phyloP scores from a whole-genome alignment of 2,329 filamentous ascomycete species.

The Simplicillium sp. region DNA sequence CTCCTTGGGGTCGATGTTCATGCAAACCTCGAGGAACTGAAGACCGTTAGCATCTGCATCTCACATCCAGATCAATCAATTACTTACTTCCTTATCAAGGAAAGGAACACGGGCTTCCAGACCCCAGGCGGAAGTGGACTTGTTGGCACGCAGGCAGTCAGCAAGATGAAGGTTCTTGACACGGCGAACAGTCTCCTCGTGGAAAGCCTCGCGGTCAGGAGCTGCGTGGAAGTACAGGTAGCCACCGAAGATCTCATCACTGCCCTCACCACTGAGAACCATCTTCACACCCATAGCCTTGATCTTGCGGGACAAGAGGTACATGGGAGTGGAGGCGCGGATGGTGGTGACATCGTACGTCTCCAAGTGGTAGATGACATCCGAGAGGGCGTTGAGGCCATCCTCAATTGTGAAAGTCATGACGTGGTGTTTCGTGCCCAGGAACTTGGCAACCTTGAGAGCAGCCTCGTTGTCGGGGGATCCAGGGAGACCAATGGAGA shows the following conservation, averaged over 20 bases:
- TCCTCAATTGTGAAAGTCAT: constrained; percentile 98
- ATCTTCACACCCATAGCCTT: constrained; percentile 99
- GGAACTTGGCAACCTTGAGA: constrained; percentile 86
- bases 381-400: constrained; percentile 88
- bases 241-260: constrained; percentile 95
- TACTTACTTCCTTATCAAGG: constrained; percentile 73
- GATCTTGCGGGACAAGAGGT: constrained; percentile 94
- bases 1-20: constrained; percentile 89
- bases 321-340: constrained; percentile 97
- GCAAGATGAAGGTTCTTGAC: constrained; percentile 94
- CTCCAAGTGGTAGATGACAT: constrained; percentile 97
- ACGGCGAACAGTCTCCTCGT: constrained; percentile 85
- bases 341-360: constrained; percentile 98
- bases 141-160: constrained; percentile 98
- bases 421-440: constrained; percentile 95
- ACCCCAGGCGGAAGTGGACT: constrained; percentile 96
- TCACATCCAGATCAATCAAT: constrained; percentile 10
- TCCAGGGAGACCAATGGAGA: constrained; percentile 91
- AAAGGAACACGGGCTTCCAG: constrained; percentile 96
- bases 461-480: constrained; percentile 90
- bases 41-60: constrained; percentile 4
- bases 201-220: constrained; percentile 84
- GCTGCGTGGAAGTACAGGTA: constrained; percentile 98
- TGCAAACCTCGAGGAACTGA: constrained; percentile 79
- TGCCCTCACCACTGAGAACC: constrained; percentile 94